These are phyloP conservation scores for Ophiostoma australiae DNA, from an alignment of 2,329 filamentous ascomycete species.

Conservation along the genomic window DNA sequence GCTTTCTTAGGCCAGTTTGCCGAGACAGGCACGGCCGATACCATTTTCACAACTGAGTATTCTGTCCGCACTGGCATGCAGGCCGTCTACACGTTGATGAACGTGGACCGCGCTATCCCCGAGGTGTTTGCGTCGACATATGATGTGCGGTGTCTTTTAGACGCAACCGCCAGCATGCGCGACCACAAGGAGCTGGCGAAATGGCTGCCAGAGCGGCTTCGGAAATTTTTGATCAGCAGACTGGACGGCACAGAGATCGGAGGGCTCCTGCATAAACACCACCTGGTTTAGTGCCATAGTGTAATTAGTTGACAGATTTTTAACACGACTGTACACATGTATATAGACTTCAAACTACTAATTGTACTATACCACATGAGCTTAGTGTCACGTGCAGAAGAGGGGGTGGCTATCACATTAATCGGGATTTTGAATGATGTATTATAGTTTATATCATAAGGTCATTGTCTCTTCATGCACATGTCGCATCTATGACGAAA, in stretches of 20 bases:
- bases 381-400: neutral
- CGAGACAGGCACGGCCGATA: conserved; percentile 37
- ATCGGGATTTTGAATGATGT: neutral
- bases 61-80: conserved; percentile 36
- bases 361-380: neutral
- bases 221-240: conserved; percentile 23
- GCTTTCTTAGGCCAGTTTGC: conserved; percentile 41
- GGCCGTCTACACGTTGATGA: conserved; percentile 34
- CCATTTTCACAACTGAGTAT: conserved; percentile 39
- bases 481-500: neutral
- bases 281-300: conserved; percentile 20
- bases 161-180: conserved; percentile 27
- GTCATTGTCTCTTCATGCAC: conserved; percentile 2
- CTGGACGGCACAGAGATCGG: conserved; percentile 27
- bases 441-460: conserved; percentile 10
- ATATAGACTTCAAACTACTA: neutral
- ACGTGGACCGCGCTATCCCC: conserved; percentile 31
- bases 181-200: conserved; percentile 28
- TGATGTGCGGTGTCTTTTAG: conserved; percentile 30
- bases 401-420: neutral
- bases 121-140: conserved; percentile 33
- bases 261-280: conserved; percentile 27
- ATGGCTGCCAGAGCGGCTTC: conserved; percentile 28
- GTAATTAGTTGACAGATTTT: neutral
- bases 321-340: neutral